Evolutionary conservation across 495 filamentous ascomycete species (phyloP), one percentile per base, ranked within the genome.

Genomic region (Amorphotheca resinae): DNA sequence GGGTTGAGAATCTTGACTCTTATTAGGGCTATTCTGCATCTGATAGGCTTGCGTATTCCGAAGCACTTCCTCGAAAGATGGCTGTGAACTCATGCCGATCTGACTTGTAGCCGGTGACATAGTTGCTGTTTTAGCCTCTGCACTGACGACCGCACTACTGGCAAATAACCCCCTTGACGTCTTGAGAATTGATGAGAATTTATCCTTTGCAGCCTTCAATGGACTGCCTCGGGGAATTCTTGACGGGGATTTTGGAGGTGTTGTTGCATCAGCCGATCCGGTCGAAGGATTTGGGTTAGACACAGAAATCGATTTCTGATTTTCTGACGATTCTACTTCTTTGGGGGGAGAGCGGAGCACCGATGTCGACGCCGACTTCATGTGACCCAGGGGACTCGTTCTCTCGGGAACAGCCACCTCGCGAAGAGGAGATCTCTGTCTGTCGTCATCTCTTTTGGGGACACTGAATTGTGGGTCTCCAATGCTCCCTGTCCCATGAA

Each of bases 171-270:
- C 84, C 55, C 82, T 87, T 11, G 87, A 87, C 26, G 80, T 82
- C 57, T 85, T 84, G 48, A 95, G 67, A 41, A 93, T 84, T 7
- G 87, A 91, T 31, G 86, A 86, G 25, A 95, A 64, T 57, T 83
- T 87, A 49, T 77, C 81, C 64, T 93, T 95, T 14, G 87, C 87
- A 36, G 87, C 82, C 56, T 84, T 93, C 21, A 93, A 59, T 4
- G 86, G 84, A 34, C 80, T 87, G 45, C 88, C 85, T 39, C 68
- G 64, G 51, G 79, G 72, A 44, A 70, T 72, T 43, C 74, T 74
- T 6, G 70, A 65, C 12, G 84, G 84, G 9, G 84, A 85, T 33
- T 80, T 82, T 17, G 68, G 65, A 3, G 84, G 80, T 8, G 81
- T 84, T 5, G 77, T 77, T 20, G 77, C 69, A 22, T 61, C 54